Evolutionary conservation across 2,329 filamentous ascomycete species (phyloP).

Genomic region (Aaosphaeria arxii): DNA sequence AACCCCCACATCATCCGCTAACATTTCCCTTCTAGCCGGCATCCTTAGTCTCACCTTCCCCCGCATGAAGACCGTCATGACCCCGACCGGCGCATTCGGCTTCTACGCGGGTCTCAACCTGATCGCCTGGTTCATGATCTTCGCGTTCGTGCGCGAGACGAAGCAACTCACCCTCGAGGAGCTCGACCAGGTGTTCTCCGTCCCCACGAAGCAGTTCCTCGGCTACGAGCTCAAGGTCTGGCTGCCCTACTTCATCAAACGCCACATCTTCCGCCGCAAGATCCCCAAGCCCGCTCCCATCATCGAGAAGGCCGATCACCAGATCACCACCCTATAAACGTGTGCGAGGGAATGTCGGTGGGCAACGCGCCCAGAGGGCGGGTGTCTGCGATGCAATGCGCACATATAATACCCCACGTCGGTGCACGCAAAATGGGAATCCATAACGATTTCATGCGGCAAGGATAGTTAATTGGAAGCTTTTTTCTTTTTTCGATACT

Average conservation of each 20-base stretch:
- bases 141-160: conserved; percentile 39
- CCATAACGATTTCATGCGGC: too few species aligned
- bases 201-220: conserved; percentile 35
- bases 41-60: conserved; percentile 39
- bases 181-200: conserved; percentile 34
- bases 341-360: too few species aligned
- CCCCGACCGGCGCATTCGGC: conserved; percentile 36
- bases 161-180: conserved; percentile 40
- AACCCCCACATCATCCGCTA: background rate
- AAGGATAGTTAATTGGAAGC: too few species aligned
- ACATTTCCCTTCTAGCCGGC: conserved; percentile 12
- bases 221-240: conserved; percentile 37
- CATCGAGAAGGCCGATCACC: conserved; percentile 26
- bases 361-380: too few species aligned
- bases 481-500: too few species aligned
- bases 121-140: conserved; percentile 39
- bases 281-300: conserved; percentile 38
- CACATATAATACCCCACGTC: too few species aligned
- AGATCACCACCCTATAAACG: too few species aligned
- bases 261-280: conserved; percentile 36
- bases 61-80: conserved; percentile 38
- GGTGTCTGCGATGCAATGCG: too few species aligned
- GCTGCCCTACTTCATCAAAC: conserved; percentile 44
- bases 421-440: too few species aligned
- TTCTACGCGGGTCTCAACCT: conserved; percentile 42